Conservation (phyloP, 805 yeast species). For the Tetrapisispora nanseiensis region DNA sequence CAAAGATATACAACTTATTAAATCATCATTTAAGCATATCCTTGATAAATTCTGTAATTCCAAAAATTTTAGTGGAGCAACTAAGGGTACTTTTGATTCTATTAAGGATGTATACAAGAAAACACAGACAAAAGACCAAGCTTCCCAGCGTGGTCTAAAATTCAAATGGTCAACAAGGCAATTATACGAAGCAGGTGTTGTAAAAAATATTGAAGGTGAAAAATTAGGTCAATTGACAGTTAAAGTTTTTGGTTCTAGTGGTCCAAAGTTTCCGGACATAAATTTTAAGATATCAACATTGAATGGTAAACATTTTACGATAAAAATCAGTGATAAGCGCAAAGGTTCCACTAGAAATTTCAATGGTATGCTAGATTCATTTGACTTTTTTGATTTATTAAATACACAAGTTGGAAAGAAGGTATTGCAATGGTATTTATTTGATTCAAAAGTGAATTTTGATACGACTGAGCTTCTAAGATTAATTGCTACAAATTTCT, state of each 20-base stretch:
- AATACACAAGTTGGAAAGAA: constrained; percentile 63
- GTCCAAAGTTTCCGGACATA: constrained; percentile 52
- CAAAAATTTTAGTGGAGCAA: constrained; percentile 22
- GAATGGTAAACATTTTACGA: constrained; percentile 57
- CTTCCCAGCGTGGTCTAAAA: constrained; percentile 37
- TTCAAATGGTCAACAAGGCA: constrained; percentile 69
- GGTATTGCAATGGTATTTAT: constrained; percentile 41
- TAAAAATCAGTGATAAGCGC: constrained; percentile 40
- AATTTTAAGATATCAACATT: constrained; percentile 68
- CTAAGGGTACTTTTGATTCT: constrained; percentile 26
- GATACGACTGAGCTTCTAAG: constrained; percentile 59
- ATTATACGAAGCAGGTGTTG: constrained; percentile 60
- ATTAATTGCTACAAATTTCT: constrained; percentile 63
- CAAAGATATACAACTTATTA: constrained; percentile 34
- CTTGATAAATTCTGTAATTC: constrained; percentile 39
- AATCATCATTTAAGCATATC: constrained; percentile 40
- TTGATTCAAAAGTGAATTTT: constrained; percentile 59
- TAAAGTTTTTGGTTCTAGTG: constrained; percentile 32
- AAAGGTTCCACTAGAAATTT: constrained; percentile 19
- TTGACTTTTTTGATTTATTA: constrained; percentile 64
- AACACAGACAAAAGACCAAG: constrained; percentile 26
- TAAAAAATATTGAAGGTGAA: constrained; percentile 50
- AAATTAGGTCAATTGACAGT: constrained; percentile 31
- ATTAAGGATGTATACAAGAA: constrained; percentile 34
- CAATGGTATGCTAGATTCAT: constrained; percentile 32